Conservation (phyloP, 805 yeast genomes). For the Sugiyamaella floridensis region DNA sequence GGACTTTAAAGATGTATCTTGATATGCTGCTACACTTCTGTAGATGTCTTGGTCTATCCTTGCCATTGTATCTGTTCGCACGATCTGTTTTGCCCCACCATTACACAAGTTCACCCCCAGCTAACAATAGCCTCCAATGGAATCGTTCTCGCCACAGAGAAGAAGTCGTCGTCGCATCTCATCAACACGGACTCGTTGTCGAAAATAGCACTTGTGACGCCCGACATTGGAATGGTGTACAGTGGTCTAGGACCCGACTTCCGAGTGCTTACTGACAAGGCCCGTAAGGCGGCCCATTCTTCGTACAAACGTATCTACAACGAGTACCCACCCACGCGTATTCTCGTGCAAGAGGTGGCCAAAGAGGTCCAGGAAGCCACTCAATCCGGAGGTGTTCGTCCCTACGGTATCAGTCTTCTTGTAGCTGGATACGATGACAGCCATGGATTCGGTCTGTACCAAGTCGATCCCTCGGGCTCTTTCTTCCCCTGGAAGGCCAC, state of each 20-base stretch:
- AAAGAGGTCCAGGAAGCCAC: constrained; percentile 98
- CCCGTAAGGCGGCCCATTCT: constrained; percentile 89
- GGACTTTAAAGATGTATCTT: too few relatives aligned
- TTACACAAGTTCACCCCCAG: too few relatives aligned
- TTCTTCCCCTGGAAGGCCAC: constrained; percentile 99
- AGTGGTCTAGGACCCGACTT: constrained; percentile 99
- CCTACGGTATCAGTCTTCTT: constrained; percentile 91
- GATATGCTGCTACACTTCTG: too few relatives aligned
- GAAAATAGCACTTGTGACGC: constrained; percentile 79
- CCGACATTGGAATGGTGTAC: constrained; percentile 94
- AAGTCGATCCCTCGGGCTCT: constrained; percentile 96
- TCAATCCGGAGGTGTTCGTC: constrained; percentile 97
- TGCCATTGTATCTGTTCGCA: background rate
- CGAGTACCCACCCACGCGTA: constrained; percentile 95
- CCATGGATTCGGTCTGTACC: constrained; percentile 75
- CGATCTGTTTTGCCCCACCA: background rate
- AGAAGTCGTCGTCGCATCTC: constrained; percentile 74
- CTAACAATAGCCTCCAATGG: constrained; percentile 74
- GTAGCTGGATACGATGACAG: constrained; percentile 90
- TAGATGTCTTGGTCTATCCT: too few relatives aligned
- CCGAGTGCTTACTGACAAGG: constrained; percentile 86
- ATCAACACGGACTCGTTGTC: constrained; percentile 66
- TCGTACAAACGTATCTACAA: constrained; percentile 88
- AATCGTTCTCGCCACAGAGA: constrained; percentile 92
- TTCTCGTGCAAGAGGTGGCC: constrained; percentile 90